phyloP scores from a whole-genome alignment of 768 basidiomycete genomes.

The Nidula microcarpa region DNA sequence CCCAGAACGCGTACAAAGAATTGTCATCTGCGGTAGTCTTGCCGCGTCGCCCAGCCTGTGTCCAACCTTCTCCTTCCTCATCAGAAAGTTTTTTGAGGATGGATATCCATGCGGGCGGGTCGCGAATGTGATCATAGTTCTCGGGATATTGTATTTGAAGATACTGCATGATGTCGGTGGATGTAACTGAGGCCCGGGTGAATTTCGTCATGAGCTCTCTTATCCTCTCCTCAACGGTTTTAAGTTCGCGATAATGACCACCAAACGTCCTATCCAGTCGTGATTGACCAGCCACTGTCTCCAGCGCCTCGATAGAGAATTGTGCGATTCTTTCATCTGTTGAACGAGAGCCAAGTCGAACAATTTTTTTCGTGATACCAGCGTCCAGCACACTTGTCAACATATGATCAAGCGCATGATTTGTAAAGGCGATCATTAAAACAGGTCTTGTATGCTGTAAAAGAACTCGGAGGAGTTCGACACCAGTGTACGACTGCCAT shows the following conservation, averaged over 20 bases:
- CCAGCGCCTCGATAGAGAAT: conserved; percentile 59
- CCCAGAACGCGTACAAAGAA: conserved; percentile 52
- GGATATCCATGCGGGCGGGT: conserved; percentile 48
- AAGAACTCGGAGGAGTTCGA: conserved; percentile 68
- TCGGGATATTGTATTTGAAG: conserved; percentile 45
- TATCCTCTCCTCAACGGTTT: conserved; percentile 44
- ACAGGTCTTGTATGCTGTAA: conserved; percentile 50
- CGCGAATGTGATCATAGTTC: conserved; percentile 35
- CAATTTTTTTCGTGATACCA: conserved; percentile 56
- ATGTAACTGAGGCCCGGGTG: conserved; percentile 24
- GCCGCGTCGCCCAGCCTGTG: conserved; percentile 19
- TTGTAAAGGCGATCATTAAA: conserved; percentile 61
- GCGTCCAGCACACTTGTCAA: conserved; percentile 62
- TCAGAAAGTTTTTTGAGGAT: conserved; percentile 8
- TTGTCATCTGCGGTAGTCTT: conserved; percentile 15
- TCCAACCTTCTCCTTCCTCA: conserved; percentile 24
- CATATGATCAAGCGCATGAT: conserved; percentile 78
- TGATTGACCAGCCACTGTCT: conserved; percentile 37
- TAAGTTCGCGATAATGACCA: conserved; percentile 33
- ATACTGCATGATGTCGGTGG: conserved; percentile 34
- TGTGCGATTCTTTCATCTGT: conserved; percentile 56
- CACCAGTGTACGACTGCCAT: conserved; percentile 58
- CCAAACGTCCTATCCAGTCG: conserved; percentile 32
- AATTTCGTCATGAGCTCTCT: conserved; percentile 40
- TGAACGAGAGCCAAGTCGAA: conserved; percentile 68